Base-by-base conservation (phyloP, 192 early-diverging fungal genomes). In the Umbelopsis sp. region DNA sequence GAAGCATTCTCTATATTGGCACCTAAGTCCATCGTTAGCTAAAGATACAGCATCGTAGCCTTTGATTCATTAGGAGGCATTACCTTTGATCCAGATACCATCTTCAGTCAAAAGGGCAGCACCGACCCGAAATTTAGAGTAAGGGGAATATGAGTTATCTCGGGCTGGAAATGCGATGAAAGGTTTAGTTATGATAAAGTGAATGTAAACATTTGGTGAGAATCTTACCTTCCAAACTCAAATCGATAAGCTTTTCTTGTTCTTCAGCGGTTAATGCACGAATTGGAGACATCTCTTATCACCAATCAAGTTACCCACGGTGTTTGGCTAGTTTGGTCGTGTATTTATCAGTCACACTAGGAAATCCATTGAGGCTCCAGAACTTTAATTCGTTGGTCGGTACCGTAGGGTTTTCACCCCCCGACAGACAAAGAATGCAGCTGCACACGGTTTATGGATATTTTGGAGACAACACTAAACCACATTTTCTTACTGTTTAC, bases 1-100 rank as follows among this genome's bases (percentile, higher is more conserved):
- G 92, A 91, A 24, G 94, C 93, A 76, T 91, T 96, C 74, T 98
- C 96, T 47, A 98, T 88, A 77, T 98, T 98, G 73, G 90, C 91
- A 31, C 96, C 79, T 74, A 21, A n/a, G 1, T 0, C 22, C 16
- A 45, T 44, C 32, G 32, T 62, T 49, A 70, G 22, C 26, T 45
- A 41, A 73, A 32, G 17, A 51, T 32, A 7, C 6, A 4, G 11
- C 22, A 43, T 16, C 16, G 9, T 8, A 34, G 17, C 44, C 17
- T 14, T 9, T 32, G 14, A 59, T 0, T 11, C 2, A 73, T 5
- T 38, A 16, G 3, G 21, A 41, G 31, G 31, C 52, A 14, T 69
- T 76, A 80, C 79, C 96, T 74, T 79, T 74, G 69, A 82, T 88
- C 38, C 84, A 76, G 54, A 82, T 84, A 29, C 93, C 93, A 26